These are phyloP conservation scores for Coemansia sp. DNA, from an alignment of 192 early-diverging fungal species.

Conservation along the genomic window DNA sequence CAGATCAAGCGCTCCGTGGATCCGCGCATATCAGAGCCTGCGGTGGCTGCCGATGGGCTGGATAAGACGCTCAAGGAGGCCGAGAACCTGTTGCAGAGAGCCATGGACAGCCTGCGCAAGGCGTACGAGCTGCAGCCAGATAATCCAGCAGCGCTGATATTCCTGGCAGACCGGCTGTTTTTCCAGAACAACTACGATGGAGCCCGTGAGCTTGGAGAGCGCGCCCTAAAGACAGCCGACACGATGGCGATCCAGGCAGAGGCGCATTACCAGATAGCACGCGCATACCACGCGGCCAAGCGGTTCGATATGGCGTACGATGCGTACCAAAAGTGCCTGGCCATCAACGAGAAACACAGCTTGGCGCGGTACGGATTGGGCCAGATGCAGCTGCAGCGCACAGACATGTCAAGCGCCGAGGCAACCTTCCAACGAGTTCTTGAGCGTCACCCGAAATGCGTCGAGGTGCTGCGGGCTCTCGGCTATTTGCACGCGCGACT, in stretches of 20 bases:
- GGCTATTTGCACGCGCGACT: slow-evolving; percentile 64
- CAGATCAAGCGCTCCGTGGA: slow-evolving; percentile 56
- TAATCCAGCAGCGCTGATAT: slow-evolving; percentile 41
- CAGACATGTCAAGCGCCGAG: slow-evolving; percentile 47
- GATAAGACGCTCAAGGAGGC: slow-evolving; percentile 1
- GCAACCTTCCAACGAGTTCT: slow-evolving; percentile 62
- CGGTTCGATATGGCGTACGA: slow-evolving; percentile 73
- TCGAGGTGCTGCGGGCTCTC: slow-evolving; percentile 64
- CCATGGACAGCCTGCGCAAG: slow-evolving; percentile 30
- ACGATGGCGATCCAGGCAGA: slow-evolving; percentile 61
- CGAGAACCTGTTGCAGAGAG: slow-evolving; percentile 11
- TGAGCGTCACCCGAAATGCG: slow-evolving; percentile 61
- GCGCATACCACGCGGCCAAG: slow-evolving; percentile 59
- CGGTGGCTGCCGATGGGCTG: not conserved
- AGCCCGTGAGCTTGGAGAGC: slow-evolving; percentile 50
- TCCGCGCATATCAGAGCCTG: slow-evolving; percentile 19
- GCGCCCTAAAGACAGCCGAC: slow-evolving; percentile 48
- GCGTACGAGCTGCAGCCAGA: slow-evolving; percentile 36
- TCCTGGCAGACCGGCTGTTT: slow-evolving; percentile 61
- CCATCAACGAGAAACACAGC: slow-evolving; percentile 66
- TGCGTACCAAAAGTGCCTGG: slow-evolving; percentile 65
- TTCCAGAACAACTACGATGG: slow-evolving; percentile 45
- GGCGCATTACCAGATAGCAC: slow-evolving; percentile 61
- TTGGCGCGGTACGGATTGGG: slow-evolving; percentile 76
- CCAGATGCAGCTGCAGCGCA: slow-evolving; percentile 65